Evolutionary conservation across 2,329 filamentous ascomycete genomes (phyloP), one percentile per base, ranked within the genome.

Genomic region (Colletotrichum tofieldiae): DNA sequence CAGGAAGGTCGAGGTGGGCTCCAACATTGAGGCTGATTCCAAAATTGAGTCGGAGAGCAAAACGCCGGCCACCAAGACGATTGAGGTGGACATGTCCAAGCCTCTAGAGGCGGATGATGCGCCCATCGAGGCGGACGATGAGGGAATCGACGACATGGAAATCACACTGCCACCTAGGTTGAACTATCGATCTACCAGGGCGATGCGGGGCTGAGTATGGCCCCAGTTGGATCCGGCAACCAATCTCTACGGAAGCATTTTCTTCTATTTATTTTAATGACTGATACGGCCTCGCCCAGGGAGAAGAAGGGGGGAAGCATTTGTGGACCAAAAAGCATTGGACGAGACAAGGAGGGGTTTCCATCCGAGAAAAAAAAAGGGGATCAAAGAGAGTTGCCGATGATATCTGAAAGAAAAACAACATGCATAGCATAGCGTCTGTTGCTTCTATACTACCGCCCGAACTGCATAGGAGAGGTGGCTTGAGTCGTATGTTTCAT

Each of bases 131-230:
- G 76, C 80, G 26, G 82, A 82, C 1, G 85, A 87, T 49, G 85
- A 87, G 73, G 81, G 81, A 20, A 77, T 84, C 20, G 83, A 84
- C 51, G 78, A 83, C 9, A 81, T 82, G 59, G 81, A 81, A 64
- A 65, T 23, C 64, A 39, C 62, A 12, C 78, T 78, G 45, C 67
- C 80, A 4, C 84, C 84, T 1, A 82, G 80, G 72, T 72, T 86
- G 67, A 78, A 83, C 51, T 86, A 82, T 74, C 82, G 82, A 71
- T 85, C 84, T 43, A 85, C 85, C 20, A 78, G 84, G 73, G 75
- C 76, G 35, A 82, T 83, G 82, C 79, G 81, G 20, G 60, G 72
- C 39, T 65, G 58, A 41, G 39, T 26, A 56, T 3, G 12, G 14
- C 35, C 29, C 32, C 54, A 23, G 23, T 58, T 29, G 32, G 45